These are phyloP conservation scores for Monilinia fructicola DNA, from an alignment of 2,329 filamentous ascomycete genomes.

Conservation along the genomic window DNA sequence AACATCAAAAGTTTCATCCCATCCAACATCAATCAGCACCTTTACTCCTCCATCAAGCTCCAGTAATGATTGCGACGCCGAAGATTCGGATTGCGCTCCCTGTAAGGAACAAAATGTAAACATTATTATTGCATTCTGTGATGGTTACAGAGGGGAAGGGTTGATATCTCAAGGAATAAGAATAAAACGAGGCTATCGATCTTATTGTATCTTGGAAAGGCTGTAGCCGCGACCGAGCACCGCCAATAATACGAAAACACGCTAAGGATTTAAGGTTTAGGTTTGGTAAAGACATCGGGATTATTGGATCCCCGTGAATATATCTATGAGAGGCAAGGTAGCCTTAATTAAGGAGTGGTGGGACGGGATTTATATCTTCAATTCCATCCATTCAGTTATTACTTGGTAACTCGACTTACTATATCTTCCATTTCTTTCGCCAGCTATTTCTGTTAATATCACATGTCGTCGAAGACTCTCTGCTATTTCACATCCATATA, in stretches of 20 bases:
- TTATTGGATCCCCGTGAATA: constrained; percentile 3
- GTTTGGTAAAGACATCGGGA: neutral
- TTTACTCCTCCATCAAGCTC: constrained; percentile 97
- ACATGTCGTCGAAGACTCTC: neutral
- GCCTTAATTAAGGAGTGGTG: constrained; percentile 17
- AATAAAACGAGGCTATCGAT: constrained; percentile 10
- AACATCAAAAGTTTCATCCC: constrained; percentile 88
- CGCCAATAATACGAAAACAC: constrained; percentile 8
- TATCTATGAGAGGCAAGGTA: constrained; percentile 21
- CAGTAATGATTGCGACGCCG: constrained; percentile 89
- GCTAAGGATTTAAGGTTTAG: constrained; percentile 22
- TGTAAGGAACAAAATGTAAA: constrained; percentile 94
- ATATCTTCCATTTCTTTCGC: constrained; percentile 10
- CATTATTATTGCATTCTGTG: constrained; percentile 55
- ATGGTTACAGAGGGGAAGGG: neutral
- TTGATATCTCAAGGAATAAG: neutral
- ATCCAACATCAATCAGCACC: constrained; percentile 89
- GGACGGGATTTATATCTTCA: constrained; percentile 20
- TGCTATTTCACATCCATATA: constrained; percentile 3
- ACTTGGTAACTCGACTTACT: too few species aligned
- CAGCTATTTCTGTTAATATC: constrained; percentile 11
- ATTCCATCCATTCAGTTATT: neutral
- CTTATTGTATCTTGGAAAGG: constrained; percentile 6
- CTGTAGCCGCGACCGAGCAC: constrained; percentile 16
- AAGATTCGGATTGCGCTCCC: constrained; percentile 82